These are phyloP conservation scores for Ustilago curta DNA, from an alignment of 1,284 basidiomycete species.

Conservation along the genomic window DNA sequence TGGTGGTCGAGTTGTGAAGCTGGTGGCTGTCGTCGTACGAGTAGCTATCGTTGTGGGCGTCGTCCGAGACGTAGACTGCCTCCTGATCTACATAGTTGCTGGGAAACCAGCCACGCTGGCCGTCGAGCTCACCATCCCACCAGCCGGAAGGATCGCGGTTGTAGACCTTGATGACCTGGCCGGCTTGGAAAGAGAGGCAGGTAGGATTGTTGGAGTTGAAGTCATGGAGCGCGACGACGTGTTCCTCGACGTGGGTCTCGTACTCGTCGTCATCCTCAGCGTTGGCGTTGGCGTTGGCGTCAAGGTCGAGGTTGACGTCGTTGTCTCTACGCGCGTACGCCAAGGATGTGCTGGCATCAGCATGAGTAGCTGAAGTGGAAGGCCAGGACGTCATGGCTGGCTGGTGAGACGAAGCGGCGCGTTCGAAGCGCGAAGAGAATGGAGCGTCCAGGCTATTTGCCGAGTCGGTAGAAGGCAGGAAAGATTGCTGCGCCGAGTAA, in stretches of 20 bases:
- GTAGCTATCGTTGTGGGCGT: conserved; percentile 33
- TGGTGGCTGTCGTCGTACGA: conserved; percentile 24
- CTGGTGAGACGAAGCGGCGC: conserved; percentile 20
- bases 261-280: conserved; percentile 31
- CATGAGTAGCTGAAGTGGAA: conserved; percentile 23
- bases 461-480: conserved; percentile 24
- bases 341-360: conserved; percentile 22
- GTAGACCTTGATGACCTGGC: conserved; percentile 89
- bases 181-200: conserved; percentile 87
- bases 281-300: too few species aligned
- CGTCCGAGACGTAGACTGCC: conserved; percentile 46
- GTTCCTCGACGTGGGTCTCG: conserved; percentile 53
- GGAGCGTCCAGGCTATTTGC: conserved; percentile 27
- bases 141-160: conserved; percentile 90
- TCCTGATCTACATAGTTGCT: conserved; percentile 73
- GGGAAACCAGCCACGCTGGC: conserved; percentile 90
- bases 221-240: conserved; percentile 70
- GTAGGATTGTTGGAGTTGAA: conserved; percentile 69
- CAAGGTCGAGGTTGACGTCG: conserved; percentile 9
- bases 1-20: conserved; percentile 19
- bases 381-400: conserved; percentile 27
- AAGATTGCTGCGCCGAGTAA: conserved; percentile 18
- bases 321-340: conserved; percentile 18
- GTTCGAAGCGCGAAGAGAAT: conserved; percentile 27
- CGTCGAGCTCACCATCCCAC: conserved; percentile 94